These are phyloP conservation scores for Medicago arabica DNA, from an alignment of 306 rosid species.

Conservation along the genomic window DNA sequence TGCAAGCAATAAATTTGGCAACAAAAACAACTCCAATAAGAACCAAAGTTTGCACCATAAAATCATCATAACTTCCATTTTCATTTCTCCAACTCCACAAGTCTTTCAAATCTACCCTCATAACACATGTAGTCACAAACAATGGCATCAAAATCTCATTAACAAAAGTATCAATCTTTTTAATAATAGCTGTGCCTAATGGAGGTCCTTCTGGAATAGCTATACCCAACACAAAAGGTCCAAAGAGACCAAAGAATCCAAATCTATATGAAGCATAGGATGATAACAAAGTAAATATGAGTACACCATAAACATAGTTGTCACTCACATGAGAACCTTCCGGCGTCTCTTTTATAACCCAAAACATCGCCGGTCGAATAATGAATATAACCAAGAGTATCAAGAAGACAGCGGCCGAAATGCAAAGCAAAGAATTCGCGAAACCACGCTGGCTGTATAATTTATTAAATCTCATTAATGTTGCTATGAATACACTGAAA, in stretches of 20 bases:
- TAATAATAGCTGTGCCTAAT: slow-evolving; percentile 61
- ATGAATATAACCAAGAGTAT: slow-evolving; percentile 25
- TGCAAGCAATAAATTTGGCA: slow-evolving; percentile 48
- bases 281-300: slow-evolving; percentile 37
- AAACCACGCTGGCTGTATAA: not conserved
- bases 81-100: slow-evolving; percentile 14
- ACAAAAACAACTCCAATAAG: slow-evolving; percentile 4
- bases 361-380: slow-evolving; percentile 57
- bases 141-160: slow-evolving; percentile 59
- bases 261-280: slow-evolving; percentile 35
- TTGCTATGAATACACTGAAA: slow-evolving; percentile 12
- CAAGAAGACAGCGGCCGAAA: not conserved
- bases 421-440: not conserved
- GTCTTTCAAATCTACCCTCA: slow-evolving; percentile 51
- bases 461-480: not conserved
- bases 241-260: slow-evolving; percentile 44
- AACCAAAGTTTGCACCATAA: slow-evolving; percentile 27
- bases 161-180: slow-evolving; percentile 60
- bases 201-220: slow-evolving; percentile 81
- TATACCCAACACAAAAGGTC: slow-evolving; percentile 67
- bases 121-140: slow-evolving; percentile 53
- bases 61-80: slow-evolving; percentile 2
- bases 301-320: slow-evolving; percentile 47
- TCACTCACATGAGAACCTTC: slow-evolving; percentile 63
- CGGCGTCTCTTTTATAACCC: slow-evolving; percentile 74